Evolutionary conservation across 2,329 filamentous ascomycete genomes (phyloP), one percentile per base, ranked within the genome.

Genomic region (Nemania diffusa): DNA sequence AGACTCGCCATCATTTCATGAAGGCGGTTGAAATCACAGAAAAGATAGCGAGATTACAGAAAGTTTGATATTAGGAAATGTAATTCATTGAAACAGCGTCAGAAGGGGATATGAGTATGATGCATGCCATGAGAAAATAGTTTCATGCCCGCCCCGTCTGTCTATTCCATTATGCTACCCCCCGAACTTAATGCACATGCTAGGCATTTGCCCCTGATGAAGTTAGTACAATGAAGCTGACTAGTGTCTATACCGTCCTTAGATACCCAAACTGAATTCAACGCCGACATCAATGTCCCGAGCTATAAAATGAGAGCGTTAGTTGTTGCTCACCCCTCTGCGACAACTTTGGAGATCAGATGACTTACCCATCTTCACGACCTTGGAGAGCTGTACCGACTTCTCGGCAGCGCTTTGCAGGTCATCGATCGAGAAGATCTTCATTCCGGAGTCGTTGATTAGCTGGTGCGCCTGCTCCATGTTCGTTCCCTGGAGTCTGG

Each of bases 371-470:
- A 97, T 92, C 91, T 98, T 98, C 77, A 99, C 96, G 74, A 99
- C 92, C 89, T 97, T 98, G 77, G 94, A 97, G 83, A 99, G 95
- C 84, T 99, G 95, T 72, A 99, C 96, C 32, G 94, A 92, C 88
- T 97, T 98, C 89, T 98, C 96, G 72, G 96, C 96, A 48, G 96
- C 96, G 79, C 84, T 96, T 85, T 99, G 96, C 77, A 99, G 89
- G 84, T 99, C 96, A 79, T 98, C 95, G 71, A 99, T 98, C 78
- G 93, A 97, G 88, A 99, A 99, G 84, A 99, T 99, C 91, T 99
- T 99, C 78, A 99, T 89, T 76, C 96, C 94, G 62, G 94, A 97
- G 81, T 99, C 94, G 86, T 96, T 97, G 85, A 99, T 94, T 85
- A 87, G 84, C 86, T 96, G 90, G 83, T 96, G 94, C 70, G 96